Conservation (phyloP, 2,329 filamentous ascomycete genomes). For the Fusarium sterilihyphosum region DNA sequence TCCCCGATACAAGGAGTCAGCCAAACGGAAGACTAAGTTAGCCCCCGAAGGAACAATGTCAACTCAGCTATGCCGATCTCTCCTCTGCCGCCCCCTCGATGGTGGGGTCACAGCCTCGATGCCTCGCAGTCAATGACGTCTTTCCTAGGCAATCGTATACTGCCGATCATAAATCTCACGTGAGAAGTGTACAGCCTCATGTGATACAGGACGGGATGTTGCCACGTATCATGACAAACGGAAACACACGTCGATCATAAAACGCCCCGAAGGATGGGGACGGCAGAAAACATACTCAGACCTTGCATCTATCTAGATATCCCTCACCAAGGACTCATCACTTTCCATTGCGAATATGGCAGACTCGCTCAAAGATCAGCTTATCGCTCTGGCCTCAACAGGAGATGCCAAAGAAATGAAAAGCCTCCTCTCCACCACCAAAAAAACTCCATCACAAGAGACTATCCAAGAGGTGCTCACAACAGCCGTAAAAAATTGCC, state of each 20-base stretch:
- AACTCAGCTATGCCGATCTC: background rate
- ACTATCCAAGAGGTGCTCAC: background rate
- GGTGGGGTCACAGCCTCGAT: background rate
- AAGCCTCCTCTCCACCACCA: background rate
- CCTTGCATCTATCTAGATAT: background rate
- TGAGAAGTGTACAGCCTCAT: background rate
- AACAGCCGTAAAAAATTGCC: fast-evolving
- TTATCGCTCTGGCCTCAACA: background rate
- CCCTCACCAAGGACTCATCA: no score
- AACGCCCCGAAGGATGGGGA: background rate
- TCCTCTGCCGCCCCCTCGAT: background rate
- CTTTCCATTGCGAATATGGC: fast-evolving
- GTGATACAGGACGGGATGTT: background rate
- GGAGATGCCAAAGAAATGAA: background rate
- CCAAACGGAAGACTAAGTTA: background rate
- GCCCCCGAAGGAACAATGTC: background rate
- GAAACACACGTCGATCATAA: background rate
- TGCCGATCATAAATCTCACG: background rate
- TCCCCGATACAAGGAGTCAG: background rate
- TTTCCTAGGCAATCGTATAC: background rate
- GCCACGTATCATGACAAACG: background rate
- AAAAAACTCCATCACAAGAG: background rate
- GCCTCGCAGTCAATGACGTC: background rate
- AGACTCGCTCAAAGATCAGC: background rate
- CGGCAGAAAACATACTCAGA: background rate